Percentiles rank a stretch among this genome's conserved stretches.
Conservation (phyloP, 306 rosid genomes). For the Dryas alaskensis region DNA sequence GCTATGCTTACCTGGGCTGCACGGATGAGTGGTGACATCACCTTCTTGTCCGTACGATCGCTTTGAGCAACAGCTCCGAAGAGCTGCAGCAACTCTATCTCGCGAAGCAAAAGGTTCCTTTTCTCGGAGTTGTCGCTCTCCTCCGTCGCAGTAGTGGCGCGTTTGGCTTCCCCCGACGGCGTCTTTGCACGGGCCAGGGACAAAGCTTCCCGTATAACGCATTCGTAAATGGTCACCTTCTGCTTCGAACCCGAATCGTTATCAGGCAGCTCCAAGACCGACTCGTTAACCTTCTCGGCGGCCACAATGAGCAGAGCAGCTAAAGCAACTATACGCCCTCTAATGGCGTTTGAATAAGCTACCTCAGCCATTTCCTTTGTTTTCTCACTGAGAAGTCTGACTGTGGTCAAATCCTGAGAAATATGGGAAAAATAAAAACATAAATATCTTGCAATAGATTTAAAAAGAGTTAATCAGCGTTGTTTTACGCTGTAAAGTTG, state of each 20-base stretch:
- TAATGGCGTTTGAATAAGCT: conserved; percentile 35
- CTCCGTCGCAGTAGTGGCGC: background rate
- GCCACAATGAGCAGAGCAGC: conserved; percentile 38
- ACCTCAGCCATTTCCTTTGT: conserved; percentile 38
- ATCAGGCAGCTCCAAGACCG: conserved; percentile 23
- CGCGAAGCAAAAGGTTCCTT: conserved; percentile 35
- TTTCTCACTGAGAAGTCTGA: conserved; percentile 35
- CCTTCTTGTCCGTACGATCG: conserved; percentile 31
- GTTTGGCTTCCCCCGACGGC: conserved; percentile 1
- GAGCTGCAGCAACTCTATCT: conserved; percentile 42
- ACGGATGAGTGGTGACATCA: conserved; percentile 29
- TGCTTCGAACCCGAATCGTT: conserved; percentile 26
- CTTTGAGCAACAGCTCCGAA: conserved; percentile 30
- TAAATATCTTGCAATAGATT: background rate
- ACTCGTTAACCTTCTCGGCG: conserved; percentile 27
- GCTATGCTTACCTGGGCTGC: conserved; percentile 34
- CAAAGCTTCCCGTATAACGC: conserved; percentile 32
- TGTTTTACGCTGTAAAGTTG: no score
- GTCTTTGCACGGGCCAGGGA: conserved; percentile 19
- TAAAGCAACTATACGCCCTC: conserved; percentile 29
- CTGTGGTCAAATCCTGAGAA: conserved; percentile 34
- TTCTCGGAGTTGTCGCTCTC: conserved; percentile 15
- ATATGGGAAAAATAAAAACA: background rate
- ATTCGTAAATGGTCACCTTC: conserved; percentile 39
- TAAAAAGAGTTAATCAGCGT: background rate